phyloP scores from a whole-genome alignment of 768 basidiomycete species.

The Trametes punicea region DNA sequence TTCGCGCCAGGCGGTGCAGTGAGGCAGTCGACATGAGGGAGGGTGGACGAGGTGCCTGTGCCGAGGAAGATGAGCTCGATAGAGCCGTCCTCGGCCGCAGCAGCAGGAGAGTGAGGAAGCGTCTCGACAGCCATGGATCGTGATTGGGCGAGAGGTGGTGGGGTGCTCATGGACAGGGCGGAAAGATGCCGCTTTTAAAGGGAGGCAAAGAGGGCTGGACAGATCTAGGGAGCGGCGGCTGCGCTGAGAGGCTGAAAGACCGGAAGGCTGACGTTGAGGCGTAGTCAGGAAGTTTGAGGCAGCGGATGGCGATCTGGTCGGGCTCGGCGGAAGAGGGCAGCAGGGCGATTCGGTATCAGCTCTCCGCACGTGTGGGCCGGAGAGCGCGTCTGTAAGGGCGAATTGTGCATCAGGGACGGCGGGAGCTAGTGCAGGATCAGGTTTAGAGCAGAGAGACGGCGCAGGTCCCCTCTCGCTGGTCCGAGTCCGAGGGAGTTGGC shows the following conservation, averaged over 20 bases:
- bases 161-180: not conserved
- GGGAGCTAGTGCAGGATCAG: not conserved
- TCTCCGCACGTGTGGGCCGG: slow-evolving; percentile 8
- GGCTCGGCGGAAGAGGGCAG: slow-evolving; percentile 7
- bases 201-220: not conserved
- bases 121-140: slow-evolving; percentile 1
- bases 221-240: not conserved
- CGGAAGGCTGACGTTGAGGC: too few relatives aligned
- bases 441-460: not conserved
- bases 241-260: not conserved
- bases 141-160: not conserved
- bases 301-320: slow-evolving; percentile 6
- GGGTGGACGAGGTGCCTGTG: slow-evolving; percentile 73
- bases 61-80: slow-evolving; percentile 79
- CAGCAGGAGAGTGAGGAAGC: not conserved
- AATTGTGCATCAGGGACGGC: not conserved
- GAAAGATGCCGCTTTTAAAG: slow-evolving; percentile 4
- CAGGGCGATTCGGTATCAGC: slow-evolving; percentile 10
- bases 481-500: too few relatives aligned
- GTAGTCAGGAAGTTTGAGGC: not conserved
- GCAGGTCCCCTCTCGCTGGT: not conserved
- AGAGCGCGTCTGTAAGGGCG: not conserved
- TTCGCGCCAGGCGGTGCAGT: slow-evolving; percentile 55
- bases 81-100: slow-evolving; percentile 18
- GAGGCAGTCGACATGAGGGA: slow-evolving; percentile 72